A percentile compares a stretch with the other conserved stretches of the same genome.
Evolutionary conservation across 73 alveolate species (phyloP).

Genomic region (Uronychia binucleata): DNA sequence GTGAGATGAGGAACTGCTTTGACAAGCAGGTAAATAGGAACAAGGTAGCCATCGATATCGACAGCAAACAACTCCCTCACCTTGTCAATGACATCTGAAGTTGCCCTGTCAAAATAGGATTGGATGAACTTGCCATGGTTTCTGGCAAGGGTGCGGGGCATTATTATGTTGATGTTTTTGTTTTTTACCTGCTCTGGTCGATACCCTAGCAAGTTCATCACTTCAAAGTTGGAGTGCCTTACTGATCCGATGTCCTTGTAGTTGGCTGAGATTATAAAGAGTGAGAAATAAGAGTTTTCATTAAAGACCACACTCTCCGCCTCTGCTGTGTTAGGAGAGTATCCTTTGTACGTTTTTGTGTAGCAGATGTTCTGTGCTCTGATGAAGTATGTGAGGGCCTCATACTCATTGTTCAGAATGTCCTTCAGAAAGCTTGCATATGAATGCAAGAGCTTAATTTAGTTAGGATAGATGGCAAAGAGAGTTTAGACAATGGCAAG

Average conservation of each 20-base stretch:
- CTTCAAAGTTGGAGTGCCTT: neutral
- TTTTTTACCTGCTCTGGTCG: neutral
- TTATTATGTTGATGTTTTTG: constrained; percentile 1
- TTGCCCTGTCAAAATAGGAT: neutral
- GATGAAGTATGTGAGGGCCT: neutral
- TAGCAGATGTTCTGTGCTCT: neutral
- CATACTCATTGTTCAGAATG: neutral
- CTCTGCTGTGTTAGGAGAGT: neutral
- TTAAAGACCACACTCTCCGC: neutral
- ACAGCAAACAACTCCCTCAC: neutral
- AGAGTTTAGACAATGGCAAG: neutral
- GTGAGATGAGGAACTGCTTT: neutral
- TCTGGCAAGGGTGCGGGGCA: neutral
- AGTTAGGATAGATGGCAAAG: neutral
- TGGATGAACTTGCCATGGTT: neutral
- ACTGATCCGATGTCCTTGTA: neutral
- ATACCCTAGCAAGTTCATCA: neutral
- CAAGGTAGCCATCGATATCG: neutral
- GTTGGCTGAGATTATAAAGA: neutral
- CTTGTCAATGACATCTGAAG: neutral
- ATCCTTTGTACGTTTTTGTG: neutral
- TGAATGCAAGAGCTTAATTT: neutral
- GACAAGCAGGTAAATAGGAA: neutral
- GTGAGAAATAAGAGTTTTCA: neutral
- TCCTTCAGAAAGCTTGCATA: neutral